Conservation (phyloP, 2,329 filamentous ascomycete species). For the Calonectria leucothoes region DNA sequence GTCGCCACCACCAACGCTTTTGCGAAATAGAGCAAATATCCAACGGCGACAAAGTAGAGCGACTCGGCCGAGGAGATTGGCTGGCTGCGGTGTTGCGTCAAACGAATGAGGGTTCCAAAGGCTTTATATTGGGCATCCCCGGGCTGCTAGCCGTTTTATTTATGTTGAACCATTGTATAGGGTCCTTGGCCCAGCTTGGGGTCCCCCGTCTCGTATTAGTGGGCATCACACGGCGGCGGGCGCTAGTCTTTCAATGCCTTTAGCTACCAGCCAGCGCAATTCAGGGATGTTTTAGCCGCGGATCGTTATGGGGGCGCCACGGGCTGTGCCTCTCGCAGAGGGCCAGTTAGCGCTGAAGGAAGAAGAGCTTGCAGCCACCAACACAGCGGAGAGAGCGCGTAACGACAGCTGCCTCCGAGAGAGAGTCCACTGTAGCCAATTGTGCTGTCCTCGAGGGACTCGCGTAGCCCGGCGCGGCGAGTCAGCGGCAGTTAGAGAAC, state of each 20-base stretch:
- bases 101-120: neutral
- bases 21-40: neutral
- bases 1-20: neutral
- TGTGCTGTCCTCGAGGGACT: neutral
- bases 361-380: neutral
- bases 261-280: neutral
- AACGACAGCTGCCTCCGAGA: neutral
- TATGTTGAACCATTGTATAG: neutral
- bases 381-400: neutral
- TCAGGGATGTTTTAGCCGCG: constrained; percentile 4
- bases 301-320: neutral
- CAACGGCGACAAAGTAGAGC: too few species aligned
- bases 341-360: neutral
- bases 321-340: neutral
- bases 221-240: neutral
- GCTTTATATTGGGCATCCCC: neutral
- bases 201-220: neutral
- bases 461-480: neutral
- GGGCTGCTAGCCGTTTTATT: neutral
- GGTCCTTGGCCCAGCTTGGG: neutral
- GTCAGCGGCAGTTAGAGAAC: neutral
- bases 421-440: neutral
- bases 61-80: neutral
- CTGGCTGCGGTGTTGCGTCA: neutral
- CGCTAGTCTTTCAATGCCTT: constrained; percentile 3